These are phyloP conservation scores for Yarrowia osloensis DNA, from an alignment of 805 yeast genomes.

Conservation along the genomic window DNA sequence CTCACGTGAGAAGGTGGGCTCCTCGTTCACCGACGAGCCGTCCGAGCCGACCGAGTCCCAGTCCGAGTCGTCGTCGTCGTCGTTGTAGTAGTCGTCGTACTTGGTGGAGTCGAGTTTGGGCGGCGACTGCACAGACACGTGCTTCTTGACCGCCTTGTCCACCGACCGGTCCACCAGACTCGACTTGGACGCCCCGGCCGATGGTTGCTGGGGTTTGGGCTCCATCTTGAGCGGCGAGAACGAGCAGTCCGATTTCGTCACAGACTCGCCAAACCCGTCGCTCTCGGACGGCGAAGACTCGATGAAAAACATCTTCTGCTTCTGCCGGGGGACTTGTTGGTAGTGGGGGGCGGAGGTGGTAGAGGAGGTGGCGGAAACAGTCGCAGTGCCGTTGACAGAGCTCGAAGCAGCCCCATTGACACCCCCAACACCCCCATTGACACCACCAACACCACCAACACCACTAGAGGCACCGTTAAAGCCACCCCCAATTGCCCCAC, in stretches of 20 bases:
- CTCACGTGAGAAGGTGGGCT: slow-evolving; percentile 39
- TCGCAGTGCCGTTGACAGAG: not conserved
- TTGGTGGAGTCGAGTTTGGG: slow-evolving; percentile 22
- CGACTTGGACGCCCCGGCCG: not conserved
- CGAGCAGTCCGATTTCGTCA: slow-evolving; percentile 14
- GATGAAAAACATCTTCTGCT: slow-evolving; percentile 45
- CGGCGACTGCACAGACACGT: slow-evolving; percentile 9
- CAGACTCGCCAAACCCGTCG: slow-evolving; percentile 37
- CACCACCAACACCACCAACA: not conserved
- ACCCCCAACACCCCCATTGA: not conserved
- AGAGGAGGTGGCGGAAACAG: not conserved
- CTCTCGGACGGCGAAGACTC: slow-evolving; percentile 45
- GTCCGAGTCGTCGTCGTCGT: slow-evolving; percentile 42
- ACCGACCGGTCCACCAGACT: not conserved
- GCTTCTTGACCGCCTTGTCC: not conserved
- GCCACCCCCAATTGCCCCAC: no score
- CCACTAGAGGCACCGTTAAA: not conserved
- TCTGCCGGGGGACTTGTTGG: slow-evolving; percentile 35
- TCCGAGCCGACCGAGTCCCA: slow-evolving; percentile 46
- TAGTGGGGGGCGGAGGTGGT: not conserved
- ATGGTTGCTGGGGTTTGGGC: not conserved
- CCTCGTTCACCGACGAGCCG: slow-evolving; percentile 41
- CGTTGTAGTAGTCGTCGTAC: slow-evolving; percentile 37
- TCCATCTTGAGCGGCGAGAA: slow-evolving; percentile 1
- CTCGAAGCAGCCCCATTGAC: not conserved